A percentile compares a stretch with the other conserved stretches of the same genome.
phyloP scores from a whole-genome alignment of 2,329 filamentous ascomycete species.

The Fusarium gaditjirri region DNA sequence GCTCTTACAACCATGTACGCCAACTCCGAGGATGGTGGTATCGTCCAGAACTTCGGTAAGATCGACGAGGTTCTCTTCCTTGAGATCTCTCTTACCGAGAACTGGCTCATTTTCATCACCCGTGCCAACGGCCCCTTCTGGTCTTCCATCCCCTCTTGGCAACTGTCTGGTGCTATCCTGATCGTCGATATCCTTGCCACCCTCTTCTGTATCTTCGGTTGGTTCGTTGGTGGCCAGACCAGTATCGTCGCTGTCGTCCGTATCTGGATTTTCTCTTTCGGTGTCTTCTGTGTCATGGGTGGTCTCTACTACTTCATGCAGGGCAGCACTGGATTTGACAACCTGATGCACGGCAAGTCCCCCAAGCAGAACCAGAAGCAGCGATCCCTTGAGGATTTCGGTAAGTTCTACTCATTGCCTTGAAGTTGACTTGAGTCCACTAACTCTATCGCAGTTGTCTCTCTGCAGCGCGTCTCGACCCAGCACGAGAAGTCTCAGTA shows the following conservation, averaged over 20 bases:
- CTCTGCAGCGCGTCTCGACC: conserved; percentile 87
- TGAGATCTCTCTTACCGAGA: conserved; percentile 89
- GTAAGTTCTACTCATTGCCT: conserved; percentile 64
- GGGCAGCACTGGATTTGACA: conserved; percentile 84
- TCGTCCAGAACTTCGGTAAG: conserved; percentile 88
- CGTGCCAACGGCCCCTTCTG: conserved; percentile 93
- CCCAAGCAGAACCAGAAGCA: conserved; percentile 85
- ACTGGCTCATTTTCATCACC: conserved; percentile 97
- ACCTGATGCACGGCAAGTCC: conserved; percentile 91
- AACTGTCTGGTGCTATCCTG: conserved; percentile 80
- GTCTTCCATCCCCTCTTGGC: conserved; percentile 89
- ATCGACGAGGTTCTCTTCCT: conserved; percentile 87
- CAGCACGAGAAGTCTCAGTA: conserved; percentile 91
- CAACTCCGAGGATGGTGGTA: conserved; percentile 76
- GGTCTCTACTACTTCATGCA: conserved; percentile 81
- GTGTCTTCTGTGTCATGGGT: conserved; percentile 86
- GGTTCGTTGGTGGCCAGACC: conserved; percentile 76
- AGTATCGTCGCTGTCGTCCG: conserved; percentile 86
- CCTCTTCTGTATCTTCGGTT: conserved; percentile 86
- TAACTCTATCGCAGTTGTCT: conserved; percentile 77
- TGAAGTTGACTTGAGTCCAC: conserved; percentile 34
- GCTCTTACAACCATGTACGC: conserved; percentile 86
- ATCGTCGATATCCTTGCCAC: conserved; percentile 86
- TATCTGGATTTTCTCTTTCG: conserved; percentile 92
- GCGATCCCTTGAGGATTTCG: conserved; percentile 87